Evolutionary conservation across 2,329 filamentous ascomycete species (phyloP).

Genomic region (Stemphylium beticola): DNA sequence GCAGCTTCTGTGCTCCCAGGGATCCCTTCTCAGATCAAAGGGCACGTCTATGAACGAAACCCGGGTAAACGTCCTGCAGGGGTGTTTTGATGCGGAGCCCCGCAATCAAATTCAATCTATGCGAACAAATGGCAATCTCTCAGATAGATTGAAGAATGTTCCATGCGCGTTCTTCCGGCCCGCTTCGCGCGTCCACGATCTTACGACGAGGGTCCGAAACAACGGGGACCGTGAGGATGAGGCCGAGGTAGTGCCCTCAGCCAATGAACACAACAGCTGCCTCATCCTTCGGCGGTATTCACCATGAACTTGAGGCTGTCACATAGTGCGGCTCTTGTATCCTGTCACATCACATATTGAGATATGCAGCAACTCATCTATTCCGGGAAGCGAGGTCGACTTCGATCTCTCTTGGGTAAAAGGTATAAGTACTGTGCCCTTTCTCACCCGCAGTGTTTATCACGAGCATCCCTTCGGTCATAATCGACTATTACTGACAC

Average conservation of each 20-base stretch:
- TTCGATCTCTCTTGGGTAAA: no score
- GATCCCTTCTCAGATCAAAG: constrained; percentile 4
- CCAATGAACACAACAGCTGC: constrained; percentile 4
- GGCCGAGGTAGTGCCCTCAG: constrained; percentile 2
- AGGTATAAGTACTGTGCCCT: no score
- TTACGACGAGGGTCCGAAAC: constrained; percentile 14
- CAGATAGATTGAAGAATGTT: constrained; percentile 14
- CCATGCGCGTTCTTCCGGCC: constrained; percentile 13
- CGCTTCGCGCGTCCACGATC: background rate
- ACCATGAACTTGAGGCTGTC: no score
- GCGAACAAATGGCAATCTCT: constrained; percentile 11
- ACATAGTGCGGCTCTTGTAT: no score
- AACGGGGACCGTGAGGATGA: constrained; percentile 9
- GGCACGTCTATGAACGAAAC: background rate
- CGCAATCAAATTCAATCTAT: constrained; percentile 20
- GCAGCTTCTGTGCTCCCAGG: background rate
- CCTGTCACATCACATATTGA: no score
- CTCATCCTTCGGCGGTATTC: background rate
- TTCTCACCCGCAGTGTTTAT: no score
- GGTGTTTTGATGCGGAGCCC: constrained; percentile 1
- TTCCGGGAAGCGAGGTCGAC: no score
- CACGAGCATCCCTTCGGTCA: no score
- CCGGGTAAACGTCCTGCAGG: constrained; percentile 13
- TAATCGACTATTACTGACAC: no score
- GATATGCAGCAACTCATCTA: no score